Evolutionary conservation across 1,284 basidiomycete species (phyloP), one percentile per base, ranked within the genome.

Genomic region (Leccinum subrobustum): DNA sequence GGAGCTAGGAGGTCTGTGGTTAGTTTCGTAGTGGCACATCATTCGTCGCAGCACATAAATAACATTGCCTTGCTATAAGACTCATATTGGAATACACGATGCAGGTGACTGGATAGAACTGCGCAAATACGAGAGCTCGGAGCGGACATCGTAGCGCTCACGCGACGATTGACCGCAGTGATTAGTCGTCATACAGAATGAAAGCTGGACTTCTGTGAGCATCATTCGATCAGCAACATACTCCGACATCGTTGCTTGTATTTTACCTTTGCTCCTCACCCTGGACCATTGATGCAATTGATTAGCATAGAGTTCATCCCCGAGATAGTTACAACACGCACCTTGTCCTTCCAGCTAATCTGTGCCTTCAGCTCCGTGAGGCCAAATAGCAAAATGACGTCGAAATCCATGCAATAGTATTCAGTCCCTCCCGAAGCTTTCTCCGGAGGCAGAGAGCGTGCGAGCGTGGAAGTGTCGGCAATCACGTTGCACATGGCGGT

Each of bases 141-240:
- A 33, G 31, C 31, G 18, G 6, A 37, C n/a, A 35, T 4, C 9
- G 35, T 9, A 54, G 29, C 8, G 8, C 29, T 29, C 29, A 29
- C 29, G 23, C 14, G 27, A 12, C 2, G 23, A 27, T 33, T 33
- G 11, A 33, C 33, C 4, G 0, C 4, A 33, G 33, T 33, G 33
- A 33, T 44, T 55, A 70, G 16, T 70, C 65, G 1, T 70, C 73
- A 47, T 78, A 79, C 6, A 79, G 66, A 14, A 79, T 65, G 39
- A 71, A 72, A 9, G 78, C 78, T 1, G 77, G 75, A 57, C 73
- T 68, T 63, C 78, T 79, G 56, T 63, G 6, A 8, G 6, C 7
- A 8, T 27, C 50, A 18, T 58, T 9, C 3, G 1, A 33, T 64
- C 6, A 67, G 61, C 27, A 53, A 3, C 39, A 39, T 18, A 12